Conservation (phyloP, 2,329 filamentous ascomycete species). For the Triangularia verruculosa region DNA sequence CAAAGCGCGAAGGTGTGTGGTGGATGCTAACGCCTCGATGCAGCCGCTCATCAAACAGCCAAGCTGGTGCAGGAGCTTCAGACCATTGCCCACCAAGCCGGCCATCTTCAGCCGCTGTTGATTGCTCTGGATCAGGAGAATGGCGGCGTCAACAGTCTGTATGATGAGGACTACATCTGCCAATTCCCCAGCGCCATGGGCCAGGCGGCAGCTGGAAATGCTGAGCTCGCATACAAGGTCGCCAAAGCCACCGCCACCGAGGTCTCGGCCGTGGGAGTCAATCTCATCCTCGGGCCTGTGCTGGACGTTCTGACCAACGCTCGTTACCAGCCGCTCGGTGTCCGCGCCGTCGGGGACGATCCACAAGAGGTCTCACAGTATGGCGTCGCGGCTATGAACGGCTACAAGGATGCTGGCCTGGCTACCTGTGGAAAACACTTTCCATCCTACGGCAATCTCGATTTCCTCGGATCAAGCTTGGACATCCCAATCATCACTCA, state of each 20-base stretch:
- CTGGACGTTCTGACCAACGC: conserved; percentile 93
- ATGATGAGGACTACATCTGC: conserved; percentile 91
- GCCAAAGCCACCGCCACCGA: conserved; percentile 93
- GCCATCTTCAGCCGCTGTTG: conserved; percentile 81
- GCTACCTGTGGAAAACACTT: conserved; percentile 95
- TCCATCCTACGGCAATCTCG: conserved; percentile 90
- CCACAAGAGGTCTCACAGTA: conserved; percentile 93
- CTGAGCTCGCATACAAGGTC: conserved; percentile 81
- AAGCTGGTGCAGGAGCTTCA: conserved; percentile 87
- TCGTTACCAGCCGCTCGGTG: conserved; percentile 83
- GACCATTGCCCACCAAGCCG: conserved; percentile 84
- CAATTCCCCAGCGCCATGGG: conserved; percentile 98
- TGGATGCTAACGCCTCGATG: conserved; percentile 21
- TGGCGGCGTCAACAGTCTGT: conserved; percentile 94
- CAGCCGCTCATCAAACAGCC: conserved; percentile 88
- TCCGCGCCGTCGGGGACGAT: conserved; percentile 86
- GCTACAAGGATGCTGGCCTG: conserved; percentile 86
- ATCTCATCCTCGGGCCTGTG: conserved; percentile 91
- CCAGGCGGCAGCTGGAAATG: conserved; percentile 84
- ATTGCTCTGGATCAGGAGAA: conserved; percentile 97
- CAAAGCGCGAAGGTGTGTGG: neutral
- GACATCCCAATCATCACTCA: conserved; percentile 96
- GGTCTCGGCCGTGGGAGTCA: conserved; percentile 88
- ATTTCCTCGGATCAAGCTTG: conserved; percentile 85
- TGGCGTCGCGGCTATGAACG: conserved; percentile 84